These are phyloP conservation scores for Mucor ambiguus DNA, from an alignment of 371 early-diverging fungal genomes.

Conservation along the genomic window DNA sequence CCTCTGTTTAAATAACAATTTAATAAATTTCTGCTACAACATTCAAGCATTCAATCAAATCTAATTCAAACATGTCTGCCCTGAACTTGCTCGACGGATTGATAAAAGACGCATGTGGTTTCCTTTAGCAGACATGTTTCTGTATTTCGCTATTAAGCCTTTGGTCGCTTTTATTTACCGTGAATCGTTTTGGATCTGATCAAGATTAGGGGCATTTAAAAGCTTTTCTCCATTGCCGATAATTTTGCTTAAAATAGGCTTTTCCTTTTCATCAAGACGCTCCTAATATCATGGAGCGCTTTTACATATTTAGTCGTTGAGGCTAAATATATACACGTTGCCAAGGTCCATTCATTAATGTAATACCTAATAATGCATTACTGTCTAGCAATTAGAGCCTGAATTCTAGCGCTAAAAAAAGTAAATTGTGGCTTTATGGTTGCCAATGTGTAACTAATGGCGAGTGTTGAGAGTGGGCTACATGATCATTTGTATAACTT, in stretches of 20 bases:
- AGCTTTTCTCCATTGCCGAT: background rate
- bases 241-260: background rate
- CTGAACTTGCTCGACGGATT: background rate
- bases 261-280: background rate
- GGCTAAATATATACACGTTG: background rate
- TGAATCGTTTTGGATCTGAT: background rate
- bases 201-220: background rate
- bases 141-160: too few relatives aligned
- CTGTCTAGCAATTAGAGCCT: too few relatives aligned
- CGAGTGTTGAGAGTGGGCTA: background rate
- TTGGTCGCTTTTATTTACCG: background rate
- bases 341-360: background rate
- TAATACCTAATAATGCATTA: background rate
- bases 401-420: background rate
- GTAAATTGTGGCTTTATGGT: background rate
- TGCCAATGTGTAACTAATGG: background rate
- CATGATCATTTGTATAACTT: background rate
- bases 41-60: background rate
- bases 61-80: background rate
- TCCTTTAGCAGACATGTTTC: background rate
- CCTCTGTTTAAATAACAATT: slow-evolving; percentile 66
- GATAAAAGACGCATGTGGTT: background rate
- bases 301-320: too few relatives aligned
- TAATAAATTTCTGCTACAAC: background rate
- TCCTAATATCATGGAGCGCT: background rate